Percentiles rank a stretch among this genome's conserved stretches.
These are phyloP conservation scores for Mytilinidion resinicola DNA, from an alignment of 495 filamentous ascomycete species.

Conservation along the genomic window DNA sequence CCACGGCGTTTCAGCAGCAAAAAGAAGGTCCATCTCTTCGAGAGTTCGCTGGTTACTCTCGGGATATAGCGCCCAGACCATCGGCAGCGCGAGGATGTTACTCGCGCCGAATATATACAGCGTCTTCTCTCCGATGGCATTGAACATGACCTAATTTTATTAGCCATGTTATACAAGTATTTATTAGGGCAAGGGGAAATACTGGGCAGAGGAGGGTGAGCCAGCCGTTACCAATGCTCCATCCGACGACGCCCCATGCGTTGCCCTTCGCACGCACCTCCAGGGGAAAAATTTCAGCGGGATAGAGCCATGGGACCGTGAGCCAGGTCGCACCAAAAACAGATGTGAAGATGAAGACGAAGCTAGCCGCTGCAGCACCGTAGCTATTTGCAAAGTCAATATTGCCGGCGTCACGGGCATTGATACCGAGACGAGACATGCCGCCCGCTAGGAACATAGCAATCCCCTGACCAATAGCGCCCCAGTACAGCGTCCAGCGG, in stretches of 20 bases:
- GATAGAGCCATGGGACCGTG: slow-evolving; percentile 65
- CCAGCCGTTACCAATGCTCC: slow-evolving; percentile 68
- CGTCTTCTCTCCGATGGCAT: slow-evolving; percentile 55
- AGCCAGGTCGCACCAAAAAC: slow-evolving; percentile 69
- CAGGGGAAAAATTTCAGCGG: slow-evolving; percentile 66
- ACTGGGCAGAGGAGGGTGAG: slow-evolving; percentile 55
- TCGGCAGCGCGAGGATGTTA: slow-evolving; percentile 55
- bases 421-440: slow-evolving; percentile 47
- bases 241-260: slow-evolving; percentile 69
- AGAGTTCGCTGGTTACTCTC: slow-evolving; percentile 63
- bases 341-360: slow-evolving; percentile 65
- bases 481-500: slow-evolving; percentile 64
- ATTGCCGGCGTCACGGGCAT: slow-evolving; percentile 40
- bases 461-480: slow-evolving; percentile 56
- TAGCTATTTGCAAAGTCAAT: slow-evolving; percentile 44
- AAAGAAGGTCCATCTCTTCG: slow-evolving; percentile 64
- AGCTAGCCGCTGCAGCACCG: slow-evolving; percentile 57
- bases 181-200: too few relatives aligned
- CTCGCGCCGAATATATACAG: slow-evolving; percentile 60
- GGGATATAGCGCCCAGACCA: slow-evolving; percentile 42
- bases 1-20: slow-evolving; percentile 47
- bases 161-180: too few relatives aligned
- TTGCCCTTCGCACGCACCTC: slow-evolving; percentile 63
- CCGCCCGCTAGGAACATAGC: slow-evolving; percentile 56
- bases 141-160: too few relatives aligned